Base-by-base conservation (phyloP, 768 basidiomycete species). In the Termitomyces sp. region DNA sequence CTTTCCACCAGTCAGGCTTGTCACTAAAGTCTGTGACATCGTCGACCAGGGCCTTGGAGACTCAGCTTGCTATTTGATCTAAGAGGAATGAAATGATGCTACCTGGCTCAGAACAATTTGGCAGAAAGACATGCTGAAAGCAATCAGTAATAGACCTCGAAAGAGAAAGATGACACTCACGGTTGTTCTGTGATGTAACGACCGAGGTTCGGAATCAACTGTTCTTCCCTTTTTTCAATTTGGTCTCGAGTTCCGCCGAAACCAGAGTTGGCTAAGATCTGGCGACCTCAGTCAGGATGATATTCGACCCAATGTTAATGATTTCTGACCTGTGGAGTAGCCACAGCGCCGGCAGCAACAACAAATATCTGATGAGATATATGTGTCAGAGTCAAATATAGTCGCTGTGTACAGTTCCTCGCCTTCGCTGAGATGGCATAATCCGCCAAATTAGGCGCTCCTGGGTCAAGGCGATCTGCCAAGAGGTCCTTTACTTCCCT, bases 141-240 rank as follows among this genome's bases (percentile, higher is more conserved):
- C 1, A n/a, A 11, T 50, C 5, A 19, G 9, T 17, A 17, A 8
- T 7, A 17, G 3, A 8, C 10, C 6, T 50, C 17, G 0, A 0
- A 10, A n/a, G 38, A 38, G 7, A n/a, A 1, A 17, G 26, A 50
- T 11, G 35, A 26, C 14, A 37, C 49, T 50, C 12, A 50, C 50
- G 50, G 50, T n/a, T 50, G 50, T 38, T 50, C 50, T 6, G 50
- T 50, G 23, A 50, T 50, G 23, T 50, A 50, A 50, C 37, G 26
- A 4, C 50, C 50, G 37, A 50, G 50, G 23, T 50, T 50, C 11
- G 50, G 50, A 9, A 50, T 50, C 17, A 38, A 40, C 35, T 38
- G 35, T 10, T 23, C 15, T 50, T 38, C 35, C 38, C 17, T 17
- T 8, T 50, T 17, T 4, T 2, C 50, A 12, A 37, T 6, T 11